Base-by-base conservation (phyloP, 139 green algal species). In the Pycnococcus provasolii region DNA sequence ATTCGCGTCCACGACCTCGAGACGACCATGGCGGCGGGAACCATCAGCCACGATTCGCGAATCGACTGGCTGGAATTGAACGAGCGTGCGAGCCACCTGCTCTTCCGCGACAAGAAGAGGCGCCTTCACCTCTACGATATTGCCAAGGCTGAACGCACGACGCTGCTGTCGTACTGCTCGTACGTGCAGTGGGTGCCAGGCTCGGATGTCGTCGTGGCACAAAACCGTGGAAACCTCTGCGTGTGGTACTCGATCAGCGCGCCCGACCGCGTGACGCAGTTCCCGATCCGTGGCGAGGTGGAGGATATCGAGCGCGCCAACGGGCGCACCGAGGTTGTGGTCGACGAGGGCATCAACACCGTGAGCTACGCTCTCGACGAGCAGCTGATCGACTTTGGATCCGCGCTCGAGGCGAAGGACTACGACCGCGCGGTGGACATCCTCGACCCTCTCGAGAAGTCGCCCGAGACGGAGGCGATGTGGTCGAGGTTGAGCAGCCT, bases 1-100 rank as follows among this genome's bases (percentile, higher is more conserved):
- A 77, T 90, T 8, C 78, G 82, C 13, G 77, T 94, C 43, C 63
- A 81, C 52, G 84, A 94, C 75, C 68, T 94, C 39, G 40, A 78
- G 44, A 39, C 57, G 7, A 11, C 39, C 45, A 4, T 40, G n/a
- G 46, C 73, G 6, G 64, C 86, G 45, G 85, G 78, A 2, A 87
- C 78, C 39, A 71, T 93, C 59, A 81, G 73, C 68, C 85, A 94
- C 63, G 82, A 85, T 57, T 73, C 64, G 37, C 72, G 68, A 47
- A 78, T 91, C 42, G 84, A 89, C 65, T 92, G 81, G 84, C 78
- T 90, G 74, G 87, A 94, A 80, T 76, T 94, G 1, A 92, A 91
- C 74, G 61, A 70, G 48, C 77, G 81, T 39, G 87, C 75, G 39
- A 87, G 82, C 13, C 86, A 94, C 75, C 68, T 94, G 60, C 75